Evolutionary conservation across 2,329 filamentous ascomycete genomes (phyloP).

Genomic region (Cadophora sp.): DNA sequence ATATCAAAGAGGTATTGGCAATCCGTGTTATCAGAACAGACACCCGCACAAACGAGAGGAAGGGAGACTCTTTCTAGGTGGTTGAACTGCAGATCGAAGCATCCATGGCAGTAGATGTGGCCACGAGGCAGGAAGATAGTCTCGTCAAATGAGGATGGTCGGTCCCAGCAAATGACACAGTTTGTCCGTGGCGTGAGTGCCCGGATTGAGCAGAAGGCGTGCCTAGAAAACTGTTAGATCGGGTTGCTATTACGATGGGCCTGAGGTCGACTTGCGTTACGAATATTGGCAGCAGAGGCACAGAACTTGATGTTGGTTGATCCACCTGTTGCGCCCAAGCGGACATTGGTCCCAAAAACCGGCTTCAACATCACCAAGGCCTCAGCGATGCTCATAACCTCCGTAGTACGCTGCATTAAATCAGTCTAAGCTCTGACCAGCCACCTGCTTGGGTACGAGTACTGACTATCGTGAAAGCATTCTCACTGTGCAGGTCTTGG

Average conservation of each 20-base stretch:
- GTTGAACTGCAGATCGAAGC: not conserved
- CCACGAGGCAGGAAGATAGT: not conserved
- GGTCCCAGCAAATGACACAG: not conserved
- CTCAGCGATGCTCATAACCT: not conserved
- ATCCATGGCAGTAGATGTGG: conserved; percentile 7
- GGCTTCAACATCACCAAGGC: not conserved
- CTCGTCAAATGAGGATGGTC: not conserved
- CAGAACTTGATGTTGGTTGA: not conserved
- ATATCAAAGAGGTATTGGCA: not conserved
- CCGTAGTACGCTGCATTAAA: not conserved
- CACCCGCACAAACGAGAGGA: not conserved
- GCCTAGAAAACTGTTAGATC: not conserved
- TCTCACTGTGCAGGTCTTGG: not conserved
- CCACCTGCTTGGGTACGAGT: not conserved
- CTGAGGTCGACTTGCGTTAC: not conserved
- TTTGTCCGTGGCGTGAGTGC: not conserved
- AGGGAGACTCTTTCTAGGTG: not conserved
- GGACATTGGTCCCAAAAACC: not conserved
- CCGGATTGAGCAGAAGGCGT: not conserved
- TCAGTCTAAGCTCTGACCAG: not conserved
- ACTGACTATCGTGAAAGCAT: conserved; percentile 1
- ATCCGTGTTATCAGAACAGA: not conserved
- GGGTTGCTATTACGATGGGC: too few species aligned
- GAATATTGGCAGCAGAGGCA: not conserved
- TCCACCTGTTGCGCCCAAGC: not conserved